Conservation (phyloP, 2,329 filamentous ascomycete species). For the Pyrenophora seminiperda region DNA sequence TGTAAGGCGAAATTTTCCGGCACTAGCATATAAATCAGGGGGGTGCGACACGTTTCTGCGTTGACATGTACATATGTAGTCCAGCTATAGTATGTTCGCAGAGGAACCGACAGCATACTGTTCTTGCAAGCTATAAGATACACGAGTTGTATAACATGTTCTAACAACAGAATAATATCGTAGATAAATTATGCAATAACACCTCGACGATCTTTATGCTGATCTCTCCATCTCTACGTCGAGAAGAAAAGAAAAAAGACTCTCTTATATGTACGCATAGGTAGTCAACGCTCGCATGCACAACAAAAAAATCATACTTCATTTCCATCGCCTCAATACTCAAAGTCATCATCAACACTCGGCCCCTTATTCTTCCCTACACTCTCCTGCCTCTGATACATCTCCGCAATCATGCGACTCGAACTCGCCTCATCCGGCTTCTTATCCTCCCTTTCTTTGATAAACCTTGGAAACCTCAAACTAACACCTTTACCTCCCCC, state of each 20-base stretch:
- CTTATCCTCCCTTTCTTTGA: conserved; percentile 92
- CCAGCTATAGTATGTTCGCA: too few relatives aligned
- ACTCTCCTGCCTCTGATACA: conserved; percentile 95
- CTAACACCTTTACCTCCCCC: conserved; percentile 79
- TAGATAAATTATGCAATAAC: too few relatives aligned
- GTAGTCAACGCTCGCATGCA: neutral
- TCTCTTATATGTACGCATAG: neutral
- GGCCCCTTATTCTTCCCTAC: conserved; percentile 85
- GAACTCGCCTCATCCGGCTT: conserved; percentile 89
- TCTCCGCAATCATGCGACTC: conserved; percentile 85
- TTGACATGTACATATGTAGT: too few relatives aligned
- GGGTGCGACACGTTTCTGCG: too few relatives aligned
- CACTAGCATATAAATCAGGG: too few relatives aligned
- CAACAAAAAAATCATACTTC: neutral
- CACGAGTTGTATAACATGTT: too few relatives aligned
- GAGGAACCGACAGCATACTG: too few relatives aligned
- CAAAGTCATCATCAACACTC: conserved; percentile 93
- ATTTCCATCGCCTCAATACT: conserved; percentile 66
- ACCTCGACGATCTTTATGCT: too few relatives aligned
- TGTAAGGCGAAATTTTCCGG: too few relatives aligned
- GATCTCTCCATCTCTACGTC: neutral
- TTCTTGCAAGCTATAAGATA: too few relatives aligned
- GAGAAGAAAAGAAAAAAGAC: neutral
- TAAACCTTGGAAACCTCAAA: conserved; percentile 89
- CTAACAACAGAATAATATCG: too few relatives aligned